These are phyloP conservation scores for Penicillium sumatraense DNA, from an alignment of 2,329 filamentous ascomycete genomes.

Conservation along the genomic window DNA sequence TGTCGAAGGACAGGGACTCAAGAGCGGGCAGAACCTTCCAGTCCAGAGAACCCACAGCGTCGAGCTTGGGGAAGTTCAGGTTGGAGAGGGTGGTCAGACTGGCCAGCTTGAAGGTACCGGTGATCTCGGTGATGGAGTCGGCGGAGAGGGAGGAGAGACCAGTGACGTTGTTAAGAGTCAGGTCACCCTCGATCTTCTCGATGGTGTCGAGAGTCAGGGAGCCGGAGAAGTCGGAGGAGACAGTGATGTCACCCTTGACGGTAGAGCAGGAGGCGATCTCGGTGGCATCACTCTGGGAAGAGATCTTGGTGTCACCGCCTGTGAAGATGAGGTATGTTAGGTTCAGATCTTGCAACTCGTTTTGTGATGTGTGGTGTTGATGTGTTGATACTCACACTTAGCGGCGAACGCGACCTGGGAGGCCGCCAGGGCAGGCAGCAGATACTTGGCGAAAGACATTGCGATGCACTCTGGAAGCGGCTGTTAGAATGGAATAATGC, in stretches of 20 bases:
- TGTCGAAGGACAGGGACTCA: conserved; percentile 62
- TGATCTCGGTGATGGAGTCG: conserved; percentile 66
- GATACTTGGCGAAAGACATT: conserved; percentile 61
- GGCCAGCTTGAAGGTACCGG: conserved; percentile 70
- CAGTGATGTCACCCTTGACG: conserved; percentile 62
- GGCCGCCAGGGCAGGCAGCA: conserved; percentile 61
- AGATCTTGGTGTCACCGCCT: conserved; percentile 42
- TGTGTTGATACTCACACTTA: conserved; percentile 23
- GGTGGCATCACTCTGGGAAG: conserved; percentile 67
- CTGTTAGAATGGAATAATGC: not conserved
- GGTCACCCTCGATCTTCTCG: conserved; percentile 61
- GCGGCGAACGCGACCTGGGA: conserved; percentile 57
- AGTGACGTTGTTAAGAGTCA: conserved; percentile 59
- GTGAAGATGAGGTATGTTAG: not conserved
- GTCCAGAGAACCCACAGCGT: conserved; percentile 67
- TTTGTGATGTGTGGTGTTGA: not conserved
- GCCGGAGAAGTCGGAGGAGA: conserved; percentile 67
- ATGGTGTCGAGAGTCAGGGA: conserved; percentile 67
- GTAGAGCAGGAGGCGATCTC: conserved; percentile 70
- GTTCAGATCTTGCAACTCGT: not conserved
- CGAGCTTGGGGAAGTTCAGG: conserved; percentile 70
- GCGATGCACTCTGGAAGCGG: conserved; percentile 10
- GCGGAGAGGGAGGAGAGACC: conserved; percentile 68
- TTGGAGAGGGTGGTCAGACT: conserved; percentile 70
- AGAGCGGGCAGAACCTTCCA: conserved; percentile 74